phyloP scores from a whole-genome alignment of 306 rosid genomes.

The Trichosanthes truncata region DNA sequence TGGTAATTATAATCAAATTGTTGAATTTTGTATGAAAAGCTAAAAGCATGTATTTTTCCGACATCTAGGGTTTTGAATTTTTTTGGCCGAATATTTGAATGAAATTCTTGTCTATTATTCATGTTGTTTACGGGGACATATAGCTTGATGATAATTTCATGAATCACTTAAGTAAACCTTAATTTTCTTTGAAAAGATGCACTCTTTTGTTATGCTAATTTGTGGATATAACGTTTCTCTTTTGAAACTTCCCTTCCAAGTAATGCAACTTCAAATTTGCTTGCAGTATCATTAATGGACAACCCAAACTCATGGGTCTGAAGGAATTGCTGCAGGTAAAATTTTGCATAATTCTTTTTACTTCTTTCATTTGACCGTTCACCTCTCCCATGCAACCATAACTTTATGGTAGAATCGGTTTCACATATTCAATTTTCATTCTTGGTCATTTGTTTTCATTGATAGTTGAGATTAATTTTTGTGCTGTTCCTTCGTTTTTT shows the following conservation, averaged over 20 bases:
- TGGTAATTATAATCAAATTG: not conserved
- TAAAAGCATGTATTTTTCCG: not conserved
- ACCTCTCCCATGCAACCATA: not conserved
- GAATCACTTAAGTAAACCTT: not conserved
- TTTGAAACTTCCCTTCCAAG: not conserved
- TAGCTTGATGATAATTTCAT: not conserved
- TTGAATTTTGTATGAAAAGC: not conserved
- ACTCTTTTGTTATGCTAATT: not conserved
- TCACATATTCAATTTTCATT: not conserved
- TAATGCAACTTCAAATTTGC: not conserved
- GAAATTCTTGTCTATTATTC: not conserved
- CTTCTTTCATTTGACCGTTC: constrained; percentile 4
- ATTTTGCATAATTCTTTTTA: not conserved
- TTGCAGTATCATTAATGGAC: constrained; percentile 64
- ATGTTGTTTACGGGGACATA: not conserved
- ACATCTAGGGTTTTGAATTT: not conserved
- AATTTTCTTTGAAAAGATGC: not conserved
- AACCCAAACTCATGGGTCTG: constrained; percentile 84
- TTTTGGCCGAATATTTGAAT: not conserved
- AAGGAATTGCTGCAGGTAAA: constrained; percentile 76
- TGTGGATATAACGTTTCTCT: not conserved
- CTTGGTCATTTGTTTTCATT: not conserved
- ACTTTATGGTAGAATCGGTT: not conserved
- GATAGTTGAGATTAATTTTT: not conserved
- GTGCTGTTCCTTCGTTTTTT: not conserved